Conservation (phyloP, 73 alveolate genomes). For the Paramecium bursaria region DNA sequence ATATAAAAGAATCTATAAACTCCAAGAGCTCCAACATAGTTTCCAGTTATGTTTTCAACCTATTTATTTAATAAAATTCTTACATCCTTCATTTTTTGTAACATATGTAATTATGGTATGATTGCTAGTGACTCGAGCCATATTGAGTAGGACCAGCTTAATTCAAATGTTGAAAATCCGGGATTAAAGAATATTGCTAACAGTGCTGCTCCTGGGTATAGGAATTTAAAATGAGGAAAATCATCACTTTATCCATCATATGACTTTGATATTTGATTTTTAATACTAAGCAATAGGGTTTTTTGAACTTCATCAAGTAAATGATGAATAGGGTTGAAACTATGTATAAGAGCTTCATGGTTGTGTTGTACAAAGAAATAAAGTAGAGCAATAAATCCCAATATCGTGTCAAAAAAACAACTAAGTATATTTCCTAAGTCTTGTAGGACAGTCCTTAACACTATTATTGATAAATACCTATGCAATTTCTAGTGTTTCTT, state of each 20-base stretch:
- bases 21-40: slow-evolving; percentile 93
- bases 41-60: slow-evolving; percentile 89
- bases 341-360: slow-evolving; percentile 87
- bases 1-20: slow-evolving; percentile 92
- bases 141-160: slow-evolving; percentile 87
- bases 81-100: slow-evolving; percentile 80
- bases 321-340: slow-evolving; percentile 80
- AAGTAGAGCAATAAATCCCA: slow-evolving; percentile 87
- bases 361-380: slow-evolving; percentile 89
- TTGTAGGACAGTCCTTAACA: slow-evolving; percentile 84
- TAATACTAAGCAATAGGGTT: slow-evolving; percentile 84
- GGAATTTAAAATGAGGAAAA: slow-evolving; percentile 84
- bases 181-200: slow-evolving; percentile 81
- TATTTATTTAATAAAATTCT: background rate
- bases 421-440: slow-evolving; percentile 91
- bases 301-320: slow-evolving; percentile 82
- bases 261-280: slow-evolving; percentile 65
- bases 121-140: slow-evolving; percentile 96
- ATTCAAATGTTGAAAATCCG: slow-evolving; percentile 80
- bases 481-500: slow-evolving; percentile 81
- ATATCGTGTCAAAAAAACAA: slow-evolving; percentile 86
- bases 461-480: slow-evolving; percentile 72
- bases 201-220: slow-evolving; percentile 85
- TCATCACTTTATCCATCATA: slow-evolving; percentile 87
- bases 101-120: slow-evolving; percentile 92